Base-by-base conservation (phyloP, 2,329 filamentous ascomycete genomes). In the Seiridium cupressi region DNA sequence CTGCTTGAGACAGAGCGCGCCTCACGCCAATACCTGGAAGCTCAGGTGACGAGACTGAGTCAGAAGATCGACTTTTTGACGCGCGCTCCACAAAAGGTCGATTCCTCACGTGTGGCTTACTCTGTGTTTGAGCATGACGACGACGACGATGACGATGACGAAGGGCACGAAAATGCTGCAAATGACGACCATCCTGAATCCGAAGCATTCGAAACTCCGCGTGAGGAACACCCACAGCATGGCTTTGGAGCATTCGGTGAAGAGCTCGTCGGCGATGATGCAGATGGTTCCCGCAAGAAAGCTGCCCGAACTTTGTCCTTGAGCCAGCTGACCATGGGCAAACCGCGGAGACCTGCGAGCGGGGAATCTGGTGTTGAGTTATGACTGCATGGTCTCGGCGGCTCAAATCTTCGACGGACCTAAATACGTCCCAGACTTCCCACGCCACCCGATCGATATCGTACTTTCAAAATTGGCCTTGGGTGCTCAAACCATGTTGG, bases 281-380 rank as follows among this genome's bases (percentile, higher is more conserved):
- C 76, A 55, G 66, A 68, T 26, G 63, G 72, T 26, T 73, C 71
- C 51, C 72, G 74, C 55, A 82, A 83, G 63, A 84, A 77, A 69
- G 85, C 87, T 1, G 85, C 84, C 31, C 83, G 84, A 64, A 89
- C 86, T 48, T 79, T 92, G 68, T 90, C 84, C 35, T 77, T 89
- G 9, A 85, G 84, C 61, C 84, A 86, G 68, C 71, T 88, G 65
- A 88, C 85, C 1, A 74, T 83, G 65, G 76, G 74, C 47, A 77
- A 75, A 65, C 70, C 72, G 13, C 61, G 66, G 57, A 66, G 64
- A 51, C 46, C 66, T 48, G 60, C 62, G 58, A 63, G 32, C 31
- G 34, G 66, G 4, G 60, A 58, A 34, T 56, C 61, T 34, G 64
- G 63, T 26, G 66, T 72, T 18, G 62, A 71, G 53, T 71, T 71